Conservation (phyloP, 73 alveolate genomes). For the Tetrahymena malaccensis region DNA sequence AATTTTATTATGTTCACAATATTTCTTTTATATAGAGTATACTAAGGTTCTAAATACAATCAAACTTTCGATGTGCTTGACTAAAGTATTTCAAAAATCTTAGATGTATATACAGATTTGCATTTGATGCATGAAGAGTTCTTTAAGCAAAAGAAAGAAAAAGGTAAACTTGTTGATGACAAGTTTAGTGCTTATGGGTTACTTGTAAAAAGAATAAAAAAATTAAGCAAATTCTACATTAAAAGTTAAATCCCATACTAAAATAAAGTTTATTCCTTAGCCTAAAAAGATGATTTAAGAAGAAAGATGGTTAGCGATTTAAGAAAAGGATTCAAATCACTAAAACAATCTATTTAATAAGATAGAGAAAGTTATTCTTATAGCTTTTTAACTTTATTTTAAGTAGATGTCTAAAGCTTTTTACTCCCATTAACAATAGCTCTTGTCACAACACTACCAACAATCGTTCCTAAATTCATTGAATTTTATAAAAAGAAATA, state of each 20-base stretch:
- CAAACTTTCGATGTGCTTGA: neutral
- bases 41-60: neutral
- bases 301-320: neutral
- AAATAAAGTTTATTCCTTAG: too few relatives aligned
- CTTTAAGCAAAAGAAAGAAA: too few relatives aligned
- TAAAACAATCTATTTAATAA: neutral
- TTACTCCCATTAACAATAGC: neutral
- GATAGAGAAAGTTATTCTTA: neutral
- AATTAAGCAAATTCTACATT: neutral
- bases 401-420: too few relatives aligned
- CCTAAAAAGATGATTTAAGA: neutral
- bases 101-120: neutral
- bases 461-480: neutral
- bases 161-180: neutral
- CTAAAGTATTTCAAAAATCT: too few relatives aligned
- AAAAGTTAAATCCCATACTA: too few relatives aligned
- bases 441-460: neutral
- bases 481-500: neutral
- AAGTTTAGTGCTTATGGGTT: neutral
- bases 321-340: too few relatives aligned
- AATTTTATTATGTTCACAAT: too few relatives aligned
- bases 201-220: too few relatives aligned
- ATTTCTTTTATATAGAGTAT: too few relatives aligned
- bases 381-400: too few relatives aligned
- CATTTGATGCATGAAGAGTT: neutral